These are phyloP conservation scores for Escovopsis sp. DNA, from an alignment of 2,329 filamentous ascomycete genomes.

Conservation along the genomic window DNA sequence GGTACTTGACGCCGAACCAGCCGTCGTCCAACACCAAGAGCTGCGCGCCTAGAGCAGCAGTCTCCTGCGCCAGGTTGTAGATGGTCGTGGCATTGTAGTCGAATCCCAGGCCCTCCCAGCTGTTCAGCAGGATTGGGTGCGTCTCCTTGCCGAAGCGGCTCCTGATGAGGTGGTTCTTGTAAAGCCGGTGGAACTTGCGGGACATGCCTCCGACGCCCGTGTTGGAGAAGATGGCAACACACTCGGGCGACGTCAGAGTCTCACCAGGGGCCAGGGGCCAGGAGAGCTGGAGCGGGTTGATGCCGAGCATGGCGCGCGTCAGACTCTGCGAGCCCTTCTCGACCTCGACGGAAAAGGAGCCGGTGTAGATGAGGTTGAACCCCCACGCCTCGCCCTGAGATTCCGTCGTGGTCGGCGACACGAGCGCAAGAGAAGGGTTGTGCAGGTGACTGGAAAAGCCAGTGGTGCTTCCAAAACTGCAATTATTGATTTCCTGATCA, in stretches of 20 bases:
- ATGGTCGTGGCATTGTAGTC: conserved; percentile 42
- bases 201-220: conserved; percentile 47
- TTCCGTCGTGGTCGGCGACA: conserved; percentile 43
- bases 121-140: conserved; percentile 45
- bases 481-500: not conserved
- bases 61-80: conserved; percentile 37
- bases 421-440: conserved; percentile 48
- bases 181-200: conserved; percentile 44
- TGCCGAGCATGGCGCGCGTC: conserved; percentile 43
- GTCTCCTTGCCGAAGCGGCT: conserved; percentile 37
- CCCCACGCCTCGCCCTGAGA: conserved; percentile 47
- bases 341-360: conserved; percentile 46
- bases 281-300: conserved; percentile 46
- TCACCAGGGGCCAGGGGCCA: conserved; percentile 41
- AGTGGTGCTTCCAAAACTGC: conserved; percentile 43
- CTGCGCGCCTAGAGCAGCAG: conserved; percentile 43
- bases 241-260: conserved; percentile 45
- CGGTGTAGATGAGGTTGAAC: conserved; percentile 50
- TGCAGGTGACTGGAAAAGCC: conserved; percentile 51
- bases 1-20: conserved; percentile 48
- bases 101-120: conserved; percentile 49
- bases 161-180: conserved; percentile 44
- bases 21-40: conserved; percentile 53
- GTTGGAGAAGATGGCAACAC: conserved; percentile 45
- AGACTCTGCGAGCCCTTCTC: conserved; percentile 48